Conservation (phyloP, 768 basidiomycete genomes). For the Filobasidium floriforme region DNA sequence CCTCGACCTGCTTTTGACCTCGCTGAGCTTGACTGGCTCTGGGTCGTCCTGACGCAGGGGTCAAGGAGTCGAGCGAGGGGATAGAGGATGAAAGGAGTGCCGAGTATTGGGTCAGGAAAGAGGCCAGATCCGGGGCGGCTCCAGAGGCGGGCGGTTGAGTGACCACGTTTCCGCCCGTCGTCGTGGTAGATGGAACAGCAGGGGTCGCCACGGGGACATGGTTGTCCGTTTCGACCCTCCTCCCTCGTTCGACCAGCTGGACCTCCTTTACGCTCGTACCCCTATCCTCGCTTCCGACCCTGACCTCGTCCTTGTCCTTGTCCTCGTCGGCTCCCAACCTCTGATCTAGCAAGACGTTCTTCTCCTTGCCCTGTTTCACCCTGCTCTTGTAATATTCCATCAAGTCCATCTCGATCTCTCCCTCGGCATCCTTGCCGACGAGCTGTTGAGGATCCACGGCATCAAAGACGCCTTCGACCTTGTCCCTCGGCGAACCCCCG, state of each 20-base stretch:
- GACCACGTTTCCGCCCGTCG: neutral
- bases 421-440: conserved; percentile 8
- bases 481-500: conserved; percentile 2
- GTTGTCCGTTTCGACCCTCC: no score
- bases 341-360: conserved; percentile 7
- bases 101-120: conserved; percentile 3
- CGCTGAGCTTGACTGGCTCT: neutral
- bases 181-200: neutral
- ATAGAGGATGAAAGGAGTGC: conserved; percentile 8
- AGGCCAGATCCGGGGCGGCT: neutral
- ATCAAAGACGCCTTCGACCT: neutral
- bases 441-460: neutral
- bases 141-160: neutral
- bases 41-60: conserved; percentile 1
- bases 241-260: no score
- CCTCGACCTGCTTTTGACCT: neutral
- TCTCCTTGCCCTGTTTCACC: conserved; percentile 1
- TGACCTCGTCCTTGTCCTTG: neutral
- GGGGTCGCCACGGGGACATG: neutral
- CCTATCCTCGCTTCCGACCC: neutral
- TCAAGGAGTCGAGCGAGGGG: conserved; percentile 1
- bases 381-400: conserved; percentile 9
- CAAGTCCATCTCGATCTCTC: conserved; percentile 18
- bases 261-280: neutral
- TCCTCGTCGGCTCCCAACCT: neutral